Base-by-base conservation (phyloP, 371 early-diverging fungal genomes). In the Actinomortierella ambigua region DNA sequence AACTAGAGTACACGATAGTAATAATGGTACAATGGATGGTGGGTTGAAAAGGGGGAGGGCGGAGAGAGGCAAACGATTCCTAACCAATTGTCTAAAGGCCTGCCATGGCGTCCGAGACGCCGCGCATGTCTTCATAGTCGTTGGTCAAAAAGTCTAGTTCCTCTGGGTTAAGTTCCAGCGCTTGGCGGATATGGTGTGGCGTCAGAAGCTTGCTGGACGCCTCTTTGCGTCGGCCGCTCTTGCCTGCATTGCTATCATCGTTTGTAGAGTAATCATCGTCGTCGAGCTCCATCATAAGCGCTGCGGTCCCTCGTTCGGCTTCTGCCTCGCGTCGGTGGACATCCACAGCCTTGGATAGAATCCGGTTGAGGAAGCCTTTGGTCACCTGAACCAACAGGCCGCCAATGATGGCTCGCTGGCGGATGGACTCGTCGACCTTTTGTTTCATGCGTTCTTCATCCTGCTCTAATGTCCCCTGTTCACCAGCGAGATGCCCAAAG, bases 111-210 rank as follows among this genome's bases (percentile, higher is more conserved):
- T 71, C 73, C 2, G 66, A 66, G 39, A 71, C 63, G 0, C 73
- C 73, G 2, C 66, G 66, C 73, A 71, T 71, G 49, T 71, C 67
- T 28, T 71, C 73, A 58, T 81, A 79, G 53, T 82, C 75, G 49
- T 77, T 82, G 0, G 84, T 84, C 20, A 85, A 60, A 57, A 85
- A 84, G 43, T 85, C 86, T 44, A 85, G 76, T 50, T 81, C 76
- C 18, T 79, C 79, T 1, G 73, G 73, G 23, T 61, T 57, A 5
- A 60, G 53, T 41, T 78, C 81, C 3, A 77, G 48, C 8, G 82
- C 82, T 63, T 79, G 79, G 55, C 85, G 80, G 39, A 83, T 54
- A 61, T 82, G 82, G 41, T 82, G 68, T 0, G 84, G 84, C 0
- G 81, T 79, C 53, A 86, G 50, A 53, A 86, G 68, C 49, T 83